Evolutionary conservation across 768 basidiomycete genomes (phyloP).

Genomic region (Pilatotrama ljubarskyi): DNA sequence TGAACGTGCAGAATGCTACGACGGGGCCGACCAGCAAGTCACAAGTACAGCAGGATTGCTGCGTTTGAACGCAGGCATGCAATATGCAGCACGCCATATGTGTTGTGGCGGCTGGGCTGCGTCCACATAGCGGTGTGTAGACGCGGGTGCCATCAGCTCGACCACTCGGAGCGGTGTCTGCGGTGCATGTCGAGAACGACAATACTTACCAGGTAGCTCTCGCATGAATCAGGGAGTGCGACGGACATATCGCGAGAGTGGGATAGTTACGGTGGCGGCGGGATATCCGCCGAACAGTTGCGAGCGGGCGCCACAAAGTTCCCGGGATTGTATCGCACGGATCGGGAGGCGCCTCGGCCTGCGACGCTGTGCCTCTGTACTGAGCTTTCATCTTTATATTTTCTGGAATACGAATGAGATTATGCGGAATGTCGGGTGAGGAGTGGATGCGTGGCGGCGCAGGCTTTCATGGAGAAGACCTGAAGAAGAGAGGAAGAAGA

Average conservation of each 20-base stretch:
- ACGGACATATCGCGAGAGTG: neutral
- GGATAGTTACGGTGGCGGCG: neutral
- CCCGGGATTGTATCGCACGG: neutral
- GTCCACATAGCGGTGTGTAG: neutral
- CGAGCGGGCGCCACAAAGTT: neutral
- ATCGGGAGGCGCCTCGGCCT: no score
- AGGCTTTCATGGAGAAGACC: constrained; percentile 6
- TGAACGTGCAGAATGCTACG: neutral
- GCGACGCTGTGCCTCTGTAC: no score
- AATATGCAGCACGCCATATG: no score
- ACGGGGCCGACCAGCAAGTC: neutral
- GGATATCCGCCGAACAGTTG: neutral
- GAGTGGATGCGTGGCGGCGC: neutral
- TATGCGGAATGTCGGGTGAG: neutral
- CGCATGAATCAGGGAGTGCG: neutral
- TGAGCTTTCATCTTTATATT: neutral
- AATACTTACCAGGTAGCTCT: neutral
- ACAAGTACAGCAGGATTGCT: neutral
- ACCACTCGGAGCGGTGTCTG: constrained; percentile 11
- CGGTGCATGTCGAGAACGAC: neutral
- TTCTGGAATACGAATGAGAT: neutral
- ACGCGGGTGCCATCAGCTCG: neutral
- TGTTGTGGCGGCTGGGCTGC: neutral
- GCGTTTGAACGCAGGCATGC: no score
- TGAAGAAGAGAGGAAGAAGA: constrained; percentile 1